Percentiles rank a stretch among this genome's conserved stretches.
Evolutionary conservation across 768 basidiomycete genomes (phyloP).

Genomic region (Lactifluus piperatus): DNA sequence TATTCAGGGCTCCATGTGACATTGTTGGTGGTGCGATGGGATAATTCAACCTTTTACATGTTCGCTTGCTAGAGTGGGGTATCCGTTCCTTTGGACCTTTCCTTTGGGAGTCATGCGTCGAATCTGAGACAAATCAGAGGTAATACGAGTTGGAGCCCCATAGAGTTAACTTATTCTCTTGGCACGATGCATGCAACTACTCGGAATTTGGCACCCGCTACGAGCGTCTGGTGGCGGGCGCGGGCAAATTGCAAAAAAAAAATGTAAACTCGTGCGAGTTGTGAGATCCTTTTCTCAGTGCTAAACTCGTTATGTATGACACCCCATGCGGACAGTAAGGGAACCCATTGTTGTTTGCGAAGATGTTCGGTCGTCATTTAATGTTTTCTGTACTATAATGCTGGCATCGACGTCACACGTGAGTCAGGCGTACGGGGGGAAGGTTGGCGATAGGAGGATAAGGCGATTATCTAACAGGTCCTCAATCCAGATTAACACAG

Average conservation of each 20-base stretch:
- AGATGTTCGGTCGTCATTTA: no score
- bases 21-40: no score
- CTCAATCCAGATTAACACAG: slow-evolving; percentile 3
- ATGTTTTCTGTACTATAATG: neutral
- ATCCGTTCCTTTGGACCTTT: no score
- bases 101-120: no score
- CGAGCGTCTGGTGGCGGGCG: neutral
- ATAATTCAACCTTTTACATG: no score
- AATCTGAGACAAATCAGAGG: neutral
- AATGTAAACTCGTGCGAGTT: slow-evolving; percentile 1
- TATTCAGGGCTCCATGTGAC: no score
- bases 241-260: neutral
- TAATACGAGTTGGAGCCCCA: neutral
- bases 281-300: neutral
- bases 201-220: neutral
- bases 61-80: no score
- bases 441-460: neutral
- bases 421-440: neutral
- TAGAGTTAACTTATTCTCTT: neutral
- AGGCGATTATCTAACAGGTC: neutral
- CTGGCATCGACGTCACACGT: neutral
- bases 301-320: neutral
- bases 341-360: neutral
- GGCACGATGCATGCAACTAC: neutral
- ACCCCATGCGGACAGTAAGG: neutral